Percentiles rank a stretch among this genome's conserved stretches.
Evolutionary conservation across 2,329 filamentous ascomycete species (phyloP).

Genomic region (Diplodia sapinea): DNA sequence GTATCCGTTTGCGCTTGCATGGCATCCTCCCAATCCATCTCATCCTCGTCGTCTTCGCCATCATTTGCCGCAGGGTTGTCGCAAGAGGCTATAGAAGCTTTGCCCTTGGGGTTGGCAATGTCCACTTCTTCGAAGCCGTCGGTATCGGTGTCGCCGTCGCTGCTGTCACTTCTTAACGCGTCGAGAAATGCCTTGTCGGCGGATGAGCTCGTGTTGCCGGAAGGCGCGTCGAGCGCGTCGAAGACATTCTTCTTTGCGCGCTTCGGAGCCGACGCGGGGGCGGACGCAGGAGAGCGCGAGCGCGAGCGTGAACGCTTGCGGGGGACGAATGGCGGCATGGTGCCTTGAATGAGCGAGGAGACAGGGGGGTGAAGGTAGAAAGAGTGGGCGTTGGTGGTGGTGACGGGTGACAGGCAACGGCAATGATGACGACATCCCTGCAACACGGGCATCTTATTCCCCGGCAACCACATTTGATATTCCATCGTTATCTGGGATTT

Average conservation of each 20-base stretch:
- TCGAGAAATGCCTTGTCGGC: conserved; percentile 30
- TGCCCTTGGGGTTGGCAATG: not conserved
- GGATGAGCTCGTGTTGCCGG: conserved; percentile 1
- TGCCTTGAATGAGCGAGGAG: not conserved
- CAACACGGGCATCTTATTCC: not conserved
- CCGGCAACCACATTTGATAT: no score
- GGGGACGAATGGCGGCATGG: conserved; percentile 30
- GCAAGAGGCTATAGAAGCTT: not conserved
- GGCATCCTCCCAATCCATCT: conserved; percentile 50
- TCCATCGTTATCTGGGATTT: no score
- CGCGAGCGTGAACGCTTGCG: conserved; percentile 30
- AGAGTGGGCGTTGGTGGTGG: conserved; percentile 6
- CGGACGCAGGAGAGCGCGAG: not conserved
- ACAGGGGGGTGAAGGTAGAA: not conserved
- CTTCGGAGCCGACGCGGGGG: conserved; percentile 8
- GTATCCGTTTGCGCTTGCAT: conserved; percentile 43
- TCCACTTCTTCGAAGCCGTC: conserved; percentile 25
- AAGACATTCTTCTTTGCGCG: conserved; percentile 26
- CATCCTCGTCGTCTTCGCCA: conserved; percentile 34
- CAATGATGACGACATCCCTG: conserved; percentile 21
- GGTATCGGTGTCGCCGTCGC: conserved; percentile 15
- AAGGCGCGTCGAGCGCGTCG: conserved; percentile 28
- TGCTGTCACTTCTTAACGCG: conserved; percentile 13
- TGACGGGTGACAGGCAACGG: not conserved
- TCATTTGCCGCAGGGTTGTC: not conserved